Evolutionary conservation across 2,329 filamentous ascomycete genomes (phyloP).

Genomic region (Hawksworthiomyces lignivorus): DNA sequence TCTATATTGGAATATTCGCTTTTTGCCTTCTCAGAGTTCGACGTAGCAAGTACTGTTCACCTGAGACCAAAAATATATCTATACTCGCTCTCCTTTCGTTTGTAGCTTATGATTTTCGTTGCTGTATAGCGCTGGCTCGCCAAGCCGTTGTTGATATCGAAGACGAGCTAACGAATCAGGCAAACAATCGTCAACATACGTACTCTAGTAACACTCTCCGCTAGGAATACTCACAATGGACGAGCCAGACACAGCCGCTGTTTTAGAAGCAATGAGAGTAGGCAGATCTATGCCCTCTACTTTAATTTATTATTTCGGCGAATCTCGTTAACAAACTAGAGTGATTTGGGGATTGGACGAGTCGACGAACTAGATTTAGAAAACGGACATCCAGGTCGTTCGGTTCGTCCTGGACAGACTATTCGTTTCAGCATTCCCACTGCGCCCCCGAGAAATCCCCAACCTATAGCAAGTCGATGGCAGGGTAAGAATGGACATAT

Average conservation of each 20-base stretch:
- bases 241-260: background rate
- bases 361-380: constrained; percentile 15
- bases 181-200: no score
- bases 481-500: constrained; percentile 4
- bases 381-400: constrained; percentile 6
- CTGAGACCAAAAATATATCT: no score
- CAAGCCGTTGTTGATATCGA: no score
- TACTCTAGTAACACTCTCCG: no score
- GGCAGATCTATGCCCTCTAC: no score
- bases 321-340: constrained; percentile 6
- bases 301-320: background rate
- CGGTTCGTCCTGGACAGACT: background rate
- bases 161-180: background rate
- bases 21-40: no score
- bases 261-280: constrained; percentile 5
- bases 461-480: constrained; percentile 8
- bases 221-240: background rate
- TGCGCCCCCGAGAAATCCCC: background rate
- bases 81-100: no score
- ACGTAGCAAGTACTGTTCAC: no score
- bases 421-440: background rate
- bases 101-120: no score
- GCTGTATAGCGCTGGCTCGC: no score
- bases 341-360: constrained; percentile 11
- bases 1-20: no score